Evolutionary conservation across 345 rosid species (phyloP), one percentile per base, ranked within the genome.

Genomic region (Eucalyptus pauciflora): DNA sequence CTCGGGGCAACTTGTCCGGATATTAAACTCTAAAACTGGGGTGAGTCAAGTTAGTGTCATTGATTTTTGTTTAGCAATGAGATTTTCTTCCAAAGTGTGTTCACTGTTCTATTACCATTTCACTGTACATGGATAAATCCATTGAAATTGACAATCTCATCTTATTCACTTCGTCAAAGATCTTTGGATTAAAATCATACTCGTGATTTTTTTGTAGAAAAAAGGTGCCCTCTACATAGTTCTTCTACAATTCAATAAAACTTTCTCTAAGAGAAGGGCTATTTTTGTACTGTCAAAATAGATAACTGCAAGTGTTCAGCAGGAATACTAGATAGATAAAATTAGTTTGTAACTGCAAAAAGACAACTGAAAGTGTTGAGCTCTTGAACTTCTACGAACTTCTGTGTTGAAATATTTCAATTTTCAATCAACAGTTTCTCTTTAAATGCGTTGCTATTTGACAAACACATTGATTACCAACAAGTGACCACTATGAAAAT

Each of bases 1-100:
- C 91, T 93, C 98, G 18, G 99, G 99, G 87, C 97, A 95, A 87
- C 94, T 95, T 88, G 89, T 91, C 89, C 92, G 94, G 91, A 94
- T 97, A 93, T 92, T 93, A 89, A 96, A 97, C 92, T 91, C 93
- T 50, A 92, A 91, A 91, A 94, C 96, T 7, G 95, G 96, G 92
- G 99, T 97, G 91, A 91, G 88, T 89, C 92, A 29, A 10, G 48
- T 76, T 43, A 10, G 43, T 71, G 14, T 18, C 71, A 41, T 87
- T 60, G 24, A 46, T 41, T 87, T 87, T 27, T 15, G 25, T 41
- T 87, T 62, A 15, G 50, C 88, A 45, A 41, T 87, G 54, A 54
- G 88, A 49, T 87, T 54, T 87, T 58, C 85, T 49, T 43, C 24
- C 6, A 15, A 27, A 29, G 50, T 31, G 48, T 41, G 48, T 11